Base-by-base conservation (phyloP, 108 stramenopile species). In the Aurantiochytrium sp. region DNA sequence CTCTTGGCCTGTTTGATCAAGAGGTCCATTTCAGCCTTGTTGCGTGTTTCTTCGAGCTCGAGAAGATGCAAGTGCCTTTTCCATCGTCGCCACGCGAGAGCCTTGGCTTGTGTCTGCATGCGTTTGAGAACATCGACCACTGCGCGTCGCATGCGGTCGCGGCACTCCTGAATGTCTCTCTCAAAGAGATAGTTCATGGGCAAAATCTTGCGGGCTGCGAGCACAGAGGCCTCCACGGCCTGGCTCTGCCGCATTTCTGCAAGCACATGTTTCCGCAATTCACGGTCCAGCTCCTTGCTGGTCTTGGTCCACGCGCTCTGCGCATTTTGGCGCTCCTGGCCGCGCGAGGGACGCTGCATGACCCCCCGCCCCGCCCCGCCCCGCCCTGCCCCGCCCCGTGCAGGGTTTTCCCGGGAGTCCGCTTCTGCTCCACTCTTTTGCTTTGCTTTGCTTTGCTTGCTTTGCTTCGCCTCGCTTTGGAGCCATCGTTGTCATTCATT, bases 121-220 rank as follows among this genome's bases (percentile, higher is more conserved):
- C 76, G 76, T 45, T 47, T 83, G 45, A 83, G 49, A 6, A 83
- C 76, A 35, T 83, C 76, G 51, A 83, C 51, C 43, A 83, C 76
- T 12, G 76, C 76, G 45, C 76, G 76, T 12, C 51, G 45, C 76
- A 83, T 83, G 76, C 76, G 76, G 16, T 83, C 76, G 43, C 76
- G 44, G 1, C 76, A 83, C 19, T 47, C 76, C 3, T 83, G 76
- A 83, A 83, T 83, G 23, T 83, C 76, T 43, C 49, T 10, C 76
- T 83, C 76, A 1, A 83, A 83, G 0, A 83, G 28, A 12, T 53
- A 53, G 0, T 0, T 47, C 76, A 83, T 53, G 19, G 76, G 76
- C 49, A 83, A 45, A 18, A 83, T 53, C 4, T 83, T 83, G 76
- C 76, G 76, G 19, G 76, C 76, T 0, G 45, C 76, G n/a, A 53